Evolutionary conservation across 2,329 filamentous ascomycete species (phyloP), one percentile per base, ranked within the genome.

Genomic region (Fusarium staphyleae): DNA sequence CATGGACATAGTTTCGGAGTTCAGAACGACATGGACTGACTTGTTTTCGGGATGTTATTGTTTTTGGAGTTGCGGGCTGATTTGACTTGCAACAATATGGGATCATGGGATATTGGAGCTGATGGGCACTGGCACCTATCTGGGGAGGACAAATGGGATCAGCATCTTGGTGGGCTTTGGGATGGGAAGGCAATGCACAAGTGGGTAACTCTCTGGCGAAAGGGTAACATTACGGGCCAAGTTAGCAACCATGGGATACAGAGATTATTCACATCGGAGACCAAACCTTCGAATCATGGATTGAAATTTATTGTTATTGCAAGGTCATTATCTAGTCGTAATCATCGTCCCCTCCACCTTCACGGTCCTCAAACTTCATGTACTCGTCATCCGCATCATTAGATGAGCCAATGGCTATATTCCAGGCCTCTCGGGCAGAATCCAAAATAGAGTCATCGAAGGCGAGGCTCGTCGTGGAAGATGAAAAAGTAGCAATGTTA

Each of bases 341-440:
- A 41, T 84, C 80, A 30, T 85, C 81, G 48, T 89, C 85, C 26
- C 82, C 82, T 53, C 74, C 76, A 12, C 79, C 81, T 68, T 92
- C 87, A 18, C 91, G 82, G 54, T 95, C 89, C 41, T 87, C 83
- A 70, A 96, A 96, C 15, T 82, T 78, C 83, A 97, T 87, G 66
- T 95, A 97, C 36, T 82, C 73, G 9, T 60, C 63, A 5, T 67
- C 71, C 14, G 76, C 75, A 14, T 77, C 77, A 14, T 29, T 75
- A 4, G 81, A 78, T 2, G 76, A 74, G 9, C 81, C 83, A 61
- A 83, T 77, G 4, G 92, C 79, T 41, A 78, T 75, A 55, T 82
- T 77, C 92, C 93, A 98, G 6, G 87, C 85, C 9, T 81, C 72
- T 54, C 83, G 83, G 2, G 96, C 89, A 19, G 83, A 73, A 6